Evolutionary conservation across 768 basidiomycete species (phyloP), one percentile per base, ranked within the genome.

Genomic region (Multifurca ochricompacta): DNA sequence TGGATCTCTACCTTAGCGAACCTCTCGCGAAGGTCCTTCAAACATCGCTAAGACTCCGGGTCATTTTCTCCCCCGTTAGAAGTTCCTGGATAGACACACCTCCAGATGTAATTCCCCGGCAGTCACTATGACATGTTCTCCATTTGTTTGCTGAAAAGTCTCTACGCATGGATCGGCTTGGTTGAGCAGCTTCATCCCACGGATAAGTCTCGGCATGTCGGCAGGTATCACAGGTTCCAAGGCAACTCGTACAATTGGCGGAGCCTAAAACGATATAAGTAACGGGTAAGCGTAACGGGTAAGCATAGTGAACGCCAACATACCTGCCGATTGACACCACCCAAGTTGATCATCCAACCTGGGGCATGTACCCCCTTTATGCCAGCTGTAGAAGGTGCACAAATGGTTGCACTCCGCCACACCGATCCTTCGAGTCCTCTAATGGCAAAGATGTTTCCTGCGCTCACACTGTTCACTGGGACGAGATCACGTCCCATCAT

Each of bases 401-500:
- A 96, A 1, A 99, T 69, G 0, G 96, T 98, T 1, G 89, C 93
- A 63, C 81, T 92, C 54, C 95, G 75, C 78, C 87, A 87, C 2
- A 98, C 91, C 62, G 83, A 87, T 1, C 92, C 90, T 63, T 89
- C 90, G 52, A 98, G 68, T 0, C 96, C 95, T 59, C 75, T 84
- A 58, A 97, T 82, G 2, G 94, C 96, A 60, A 97, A 98, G 4
- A 94, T 88, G 65, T 95, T 94, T 7, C 96, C 96, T 1, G 96
- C 93, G 28, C 78, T 78, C 1, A 98, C 93, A 56, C 74, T 75
- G 19, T 87, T 75, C 3, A 95, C 90, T 0, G 84, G 75, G 0
- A 90, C 82, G n/a, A 99, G 75, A 65, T 97, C 94, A 39, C 91
- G 73, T 3, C 96, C 96, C 96, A 99, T 98, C 91, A 99, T 97